A percentile compares a stretch with the other conserved stretches of the same genome.
phyloP scores from a whole-genome alignment of 768 basidiomycete species.

The Mrakia frigida region DNA sequence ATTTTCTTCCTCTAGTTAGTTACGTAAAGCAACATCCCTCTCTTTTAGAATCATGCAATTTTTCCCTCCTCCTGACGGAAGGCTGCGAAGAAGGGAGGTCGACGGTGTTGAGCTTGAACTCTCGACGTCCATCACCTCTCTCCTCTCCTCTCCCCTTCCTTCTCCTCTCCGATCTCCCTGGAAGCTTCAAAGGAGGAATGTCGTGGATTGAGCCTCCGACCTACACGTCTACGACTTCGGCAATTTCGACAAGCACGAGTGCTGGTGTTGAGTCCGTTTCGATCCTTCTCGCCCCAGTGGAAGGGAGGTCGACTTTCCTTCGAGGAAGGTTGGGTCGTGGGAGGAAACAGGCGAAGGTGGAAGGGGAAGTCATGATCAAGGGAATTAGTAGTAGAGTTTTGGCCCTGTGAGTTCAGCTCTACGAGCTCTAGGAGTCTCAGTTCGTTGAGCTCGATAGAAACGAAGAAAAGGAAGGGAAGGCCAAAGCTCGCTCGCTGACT shows the following conservation, averaged over 20 bases:
- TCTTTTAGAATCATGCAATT: no score
- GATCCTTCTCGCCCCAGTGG: conserved; percentile 20
- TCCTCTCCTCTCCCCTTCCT: background rate
- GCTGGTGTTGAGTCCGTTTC: background rate
- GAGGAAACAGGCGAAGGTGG: background rate
- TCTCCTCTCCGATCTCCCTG: background rate
- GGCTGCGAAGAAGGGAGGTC: background rate
- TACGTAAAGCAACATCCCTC: no score
- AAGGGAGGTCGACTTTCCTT: conserved; percentile 16
- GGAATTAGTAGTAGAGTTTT: background rate
- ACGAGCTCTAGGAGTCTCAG: background rate
- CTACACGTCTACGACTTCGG: conserved; percentile 7
- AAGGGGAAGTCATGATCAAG: conserved; percentile 28
- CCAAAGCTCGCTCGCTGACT: background rate
- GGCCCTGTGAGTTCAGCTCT: background rate
- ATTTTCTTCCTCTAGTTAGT: no score
- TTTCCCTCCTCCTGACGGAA: no score
- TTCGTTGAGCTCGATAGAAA: no score
- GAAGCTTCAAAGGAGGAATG: background rate
- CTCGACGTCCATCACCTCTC: background rate
- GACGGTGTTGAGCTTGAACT: background rate
- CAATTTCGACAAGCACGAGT: background rate
- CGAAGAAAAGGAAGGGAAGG: background rate
- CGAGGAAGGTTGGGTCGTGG: background rate
- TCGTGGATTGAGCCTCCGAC: conserved; percentile 26